phyloP scores from a whole-genome alignment of 768 basidiomycete genomes.

The Pulveroboletus sp. region DNA sequence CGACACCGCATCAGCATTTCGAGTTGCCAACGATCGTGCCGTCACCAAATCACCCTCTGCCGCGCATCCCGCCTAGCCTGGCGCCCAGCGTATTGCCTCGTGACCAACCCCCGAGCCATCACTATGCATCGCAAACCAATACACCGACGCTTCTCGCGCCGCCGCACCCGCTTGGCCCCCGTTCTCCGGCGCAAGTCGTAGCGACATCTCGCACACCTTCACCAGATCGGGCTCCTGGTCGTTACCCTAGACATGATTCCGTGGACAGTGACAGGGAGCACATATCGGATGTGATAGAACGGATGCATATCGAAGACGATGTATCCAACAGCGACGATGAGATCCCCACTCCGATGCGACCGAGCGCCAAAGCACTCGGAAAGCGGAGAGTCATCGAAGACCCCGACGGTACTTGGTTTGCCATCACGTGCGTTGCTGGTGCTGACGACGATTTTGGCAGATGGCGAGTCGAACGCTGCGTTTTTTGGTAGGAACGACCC shows the following conservation, averaged over 20 bases:
- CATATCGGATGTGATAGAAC: slow-evolving; percentile 27
- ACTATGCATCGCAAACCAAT: slow-evolving; percentile 26
- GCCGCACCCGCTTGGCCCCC: slow-evolving; percentile 74
- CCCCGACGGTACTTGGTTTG: slow-evolving; percentile 36
- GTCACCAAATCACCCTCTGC: slow-evolving; percentile 35
- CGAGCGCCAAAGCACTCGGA: slow-evolving; percentile 86
- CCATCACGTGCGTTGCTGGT: background rate
- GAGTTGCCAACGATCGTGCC: slow-evolving; percentile 29
- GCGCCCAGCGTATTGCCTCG: slow-evolving; percentile 13
- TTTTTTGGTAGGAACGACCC: slow-evolving; percentile 43
- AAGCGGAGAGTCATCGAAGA: slow-evolving; percentile 68
- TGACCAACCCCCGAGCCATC: slow-evolving; percentile 15
- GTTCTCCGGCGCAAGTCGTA: slow-evolving; percentile 48
- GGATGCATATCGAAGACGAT: slow-evolving; percentile 26
- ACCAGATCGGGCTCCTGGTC: slow-evolving; percentile 42
- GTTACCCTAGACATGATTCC: slow-evolving; percentile 21
- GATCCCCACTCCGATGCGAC: slow-evolving; percentile 45
- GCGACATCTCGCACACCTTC: slow-evolving; percentile 68
- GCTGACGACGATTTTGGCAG: slow-evolving; percentile 9
- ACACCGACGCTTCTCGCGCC: slow-evolving; percentile 49
- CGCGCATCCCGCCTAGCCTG: slow-evolving; percentile 35
- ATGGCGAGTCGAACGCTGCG: slow-evolving; percentile 56
- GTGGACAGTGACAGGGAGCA: slow-evolving; percentile 21
- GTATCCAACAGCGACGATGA: slow-evolving; percentile 29
- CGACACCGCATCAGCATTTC: slow-evolving; percentile 32